Percentiles rank a stretch among this genome's conserved stretches.
Conservation (phyloP, 1,139 yeast genomes). For the Blastobotrys capitulatus region DNA sequence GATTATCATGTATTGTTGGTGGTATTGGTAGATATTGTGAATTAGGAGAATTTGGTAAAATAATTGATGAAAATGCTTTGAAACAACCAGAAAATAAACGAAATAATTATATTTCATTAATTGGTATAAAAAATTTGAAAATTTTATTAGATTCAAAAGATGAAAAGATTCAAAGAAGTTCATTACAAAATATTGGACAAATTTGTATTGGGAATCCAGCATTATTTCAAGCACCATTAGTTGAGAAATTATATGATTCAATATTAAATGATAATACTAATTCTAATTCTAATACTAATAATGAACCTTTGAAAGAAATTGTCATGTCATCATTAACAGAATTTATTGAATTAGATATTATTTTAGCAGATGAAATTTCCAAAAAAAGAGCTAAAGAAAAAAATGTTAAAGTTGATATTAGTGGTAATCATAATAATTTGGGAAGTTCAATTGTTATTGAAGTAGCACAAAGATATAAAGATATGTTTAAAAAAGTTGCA, state of each 20-base stretch:
- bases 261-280: slow-evolving; percentile 38
- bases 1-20: slow-evolving; percentile 10
- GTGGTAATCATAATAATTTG: slow-evolving; percentile 41
- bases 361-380: slow-evolving; percentile 41
- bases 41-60: slow-evolving; percentile 5
- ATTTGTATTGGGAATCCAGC: slow-evolving; percentile 14
- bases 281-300: too few species aligned
- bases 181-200: slow-evolving; percentile 12
- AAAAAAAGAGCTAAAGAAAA: slow-evolving; percentile 34
- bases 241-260: slow-evolving; percentile 42
- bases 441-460: slow-evolving; percentile 71
- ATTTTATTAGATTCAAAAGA: neutral
- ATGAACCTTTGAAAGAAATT: slow-evolving; percentile 40
- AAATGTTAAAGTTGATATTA: slow-evolving; percentile 45
- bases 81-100: neutral
- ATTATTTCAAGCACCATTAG: slow-evolving; percentile 6
- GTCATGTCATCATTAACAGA: slow-evolving; percentile 51
- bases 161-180: slow-evolving; percentile 6
- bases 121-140: slow-evolving; percentile 1
- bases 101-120: neutral
- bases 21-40: slow-evolving; percentile 10
- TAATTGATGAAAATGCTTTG: slow-evolving; percentile 1
- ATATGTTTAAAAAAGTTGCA: slow-evolving; percentile 45
- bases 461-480: slow-evolving; percentile 57
- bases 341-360: slow-evolving; percentile 40